Evolutionary conservation across 371 early-diverging fungal genomes (phyloP).

Genomic region (Blyttiomyces sp.): DNA sequence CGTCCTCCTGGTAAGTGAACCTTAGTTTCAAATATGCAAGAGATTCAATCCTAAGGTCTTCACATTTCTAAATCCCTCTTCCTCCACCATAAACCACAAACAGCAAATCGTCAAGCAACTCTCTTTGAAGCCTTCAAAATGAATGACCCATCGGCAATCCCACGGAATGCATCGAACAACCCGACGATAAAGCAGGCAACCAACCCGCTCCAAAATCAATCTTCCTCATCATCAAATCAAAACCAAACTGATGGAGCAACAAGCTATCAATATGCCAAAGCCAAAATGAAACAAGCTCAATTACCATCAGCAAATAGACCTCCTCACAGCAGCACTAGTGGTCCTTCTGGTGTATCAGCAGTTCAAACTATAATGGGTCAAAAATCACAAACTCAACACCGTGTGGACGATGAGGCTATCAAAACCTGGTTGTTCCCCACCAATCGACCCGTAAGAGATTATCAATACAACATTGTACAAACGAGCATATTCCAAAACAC

Average conservation of each 20-base stretch:
- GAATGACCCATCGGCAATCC: neutral
- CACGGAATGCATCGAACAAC: neutral
- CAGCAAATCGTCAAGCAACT: neutral
- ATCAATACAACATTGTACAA: constrained; percentile 84
- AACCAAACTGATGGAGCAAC: neutral
- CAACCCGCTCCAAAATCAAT: neutral
- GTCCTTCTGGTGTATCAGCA: no score
- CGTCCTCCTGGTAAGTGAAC: no score
- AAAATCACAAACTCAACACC: no score
- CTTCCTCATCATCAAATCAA: neutral
- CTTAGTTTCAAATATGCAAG: no score
- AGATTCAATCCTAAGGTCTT: no score
- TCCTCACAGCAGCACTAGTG: neutral
- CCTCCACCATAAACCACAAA: no score
- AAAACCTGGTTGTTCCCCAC: constrained; percentile 79
- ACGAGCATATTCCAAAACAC: constrained; percentile 80
- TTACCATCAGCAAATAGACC: neutral
- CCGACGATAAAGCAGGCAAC: neutral
- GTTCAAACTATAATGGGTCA: no score
- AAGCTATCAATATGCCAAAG: neutral
- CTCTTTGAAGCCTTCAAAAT: neutral
- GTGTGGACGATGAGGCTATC: constrained; percentile 51
- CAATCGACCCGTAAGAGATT: constrained; percentile 75
- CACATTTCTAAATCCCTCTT: no score
- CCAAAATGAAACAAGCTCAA: neutral